Conservation (phyloP, 345 rosid species). For the Clausena lansium region DNA sequence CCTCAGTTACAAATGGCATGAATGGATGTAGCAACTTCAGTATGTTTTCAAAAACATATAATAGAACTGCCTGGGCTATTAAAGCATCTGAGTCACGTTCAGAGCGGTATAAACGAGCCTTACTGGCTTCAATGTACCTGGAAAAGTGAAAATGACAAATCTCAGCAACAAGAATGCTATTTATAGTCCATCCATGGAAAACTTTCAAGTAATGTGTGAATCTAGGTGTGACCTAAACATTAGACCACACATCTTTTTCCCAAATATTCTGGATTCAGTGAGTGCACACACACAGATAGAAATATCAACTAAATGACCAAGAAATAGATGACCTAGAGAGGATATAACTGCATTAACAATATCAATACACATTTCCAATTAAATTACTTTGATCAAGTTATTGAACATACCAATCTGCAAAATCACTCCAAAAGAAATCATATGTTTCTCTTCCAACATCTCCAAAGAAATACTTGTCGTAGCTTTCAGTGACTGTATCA, state of each 20-base stretch:
- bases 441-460: conserved; percentile 92
- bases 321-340: neutral
- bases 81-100: conserved; percentile 48
- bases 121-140: conserved; percentile 97
- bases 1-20: conserved; percentile 97
- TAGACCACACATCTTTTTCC: neutral
- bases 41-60: conserved; percentile 81
- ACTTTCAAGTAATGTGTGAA: neutral
- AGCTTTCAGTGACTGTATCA: conserved; percentile 76
- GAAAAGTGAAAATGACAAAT: conserved; percentile 21
- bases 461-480: conserved; percentile 85
- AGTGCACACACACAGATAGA: neutral
- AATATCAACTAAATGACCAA: neutral
- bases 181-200: neutral
- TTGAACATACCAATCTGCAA: conserved; percentile 81
- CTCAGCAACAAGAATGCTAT: conserved; percentile 9
- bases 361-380: neutral
- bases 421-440: conserved; percentile 97
- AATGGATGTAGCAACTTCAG: conserved; percentile 92
- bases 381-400: neutral
- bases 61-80: conserved; percentile 76
- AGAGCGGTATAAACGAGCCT: conserved; percentile 71
- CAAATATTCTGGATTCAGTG: neutral
- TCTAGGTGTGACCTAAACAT: neutral
- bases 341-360: neutral